Percentiles rank a stretch among this genome's conserved stretches.
phyloP scores from a whole-genome alignment of 2,329 filamentous ascomycete genomes.

The Colletotrichum musicola region DNA sequence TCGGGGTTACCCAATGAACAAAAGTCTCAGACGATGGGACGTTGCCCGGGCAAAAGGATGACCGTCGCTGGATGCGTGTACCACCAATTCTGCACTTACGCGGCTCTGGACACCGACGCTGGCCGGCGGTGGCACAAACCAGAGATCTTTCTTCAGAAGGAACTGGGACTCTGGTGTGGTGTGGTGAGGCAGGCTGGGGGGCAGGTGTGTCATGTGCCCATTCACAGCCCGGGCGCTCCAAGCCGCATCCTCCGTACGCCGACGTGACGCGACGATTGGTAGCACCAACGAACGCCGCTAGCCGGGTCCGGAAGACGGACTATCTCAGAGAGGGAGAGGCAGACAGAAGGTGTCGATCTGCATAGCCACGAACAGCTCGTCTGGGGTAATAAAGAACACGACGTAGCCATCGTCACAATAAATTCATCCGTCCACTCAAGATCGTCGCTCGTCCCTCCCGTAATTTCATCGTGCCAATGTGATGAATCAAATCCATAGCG shows the following conservation, averaged over 20 bases:
- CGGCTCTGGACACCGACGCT: background rate
- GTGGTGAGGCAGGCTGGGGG: background rate
- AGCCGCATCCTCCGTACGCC: background rate
- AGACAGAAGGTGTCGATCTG: background rate
- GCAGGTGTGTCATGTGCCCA: background rate
- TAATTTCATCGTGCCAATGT: too few species aligned
- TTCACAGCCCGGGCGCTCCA: background rate
- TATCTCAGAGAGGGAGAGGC: background rate
- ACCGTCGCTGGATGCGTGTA: too few species aligned
- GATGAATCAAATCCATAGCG: too few species aligned
- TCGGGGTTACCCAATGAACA: too few species aligned
- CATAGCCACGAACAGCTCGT: too few species aligned
- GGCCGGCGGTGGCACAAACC: background rate
- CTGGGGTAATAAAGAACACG: too few species aligned
- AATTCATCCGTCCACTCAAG: too few species aligned
- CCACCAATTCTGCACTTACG: too few species aligned
- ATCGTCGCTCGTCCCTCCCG: too few species aligned
- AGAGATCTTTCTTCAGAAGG: background rate
- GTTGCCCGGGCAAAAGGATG: too few species aligned
- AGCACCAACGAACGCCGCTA: background rate
- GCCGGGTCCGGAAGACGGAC: constrained; percentile 2
- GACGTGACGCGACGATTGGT: constrained; percentile 2
- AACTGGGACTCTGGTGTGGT: background rate
- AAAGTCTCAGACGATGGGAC: too few species aligned
- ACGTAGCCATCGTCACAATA: too few species aligned